phyloP scores from a whole-genome alignment of 2,329 filamentous ascomycete genomes.

The Diaporthe nobilis region DNA sequence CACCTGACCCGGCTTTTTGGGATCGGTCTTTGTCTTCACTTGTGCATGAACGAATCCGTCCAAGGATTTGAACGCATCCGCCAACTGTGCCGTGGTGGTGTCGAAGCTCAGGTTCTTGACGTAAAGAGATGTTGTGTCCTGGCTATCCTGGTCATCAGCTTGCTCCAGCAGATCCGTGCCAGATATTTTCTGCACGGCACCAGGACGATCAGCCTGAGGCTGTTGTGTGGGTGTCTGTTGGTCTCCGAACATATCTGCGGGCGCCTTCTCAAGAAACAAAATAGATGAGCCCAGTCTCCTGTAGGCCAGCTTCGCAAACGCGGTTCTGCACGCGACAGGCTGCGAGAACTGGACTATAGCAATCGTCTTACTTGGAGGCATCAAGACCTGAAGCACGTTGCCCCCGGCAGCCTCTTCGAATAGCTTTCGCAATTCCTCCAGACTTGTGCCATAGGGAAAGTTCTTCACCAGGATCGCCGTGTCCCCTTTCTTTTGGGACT shows the following conservation, averaged over 20 bases:
- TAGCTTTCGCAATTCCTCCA: slow-evolving; percentile 82
- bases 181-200: slow-evolving; percentile 72
- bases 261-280: slow-evolving; percentile 93
- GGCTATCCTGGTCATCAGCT: slow-evolving; percentile 65
- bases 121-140: slow-evolving; percentile 86
- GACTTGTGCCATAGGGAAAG: slow-evolving; percentile 85
- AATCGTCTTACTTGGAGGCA: slow-evolving; percentile 93
- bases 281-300: slow-evolving; percentile 92
- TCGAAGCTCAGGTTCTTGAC: slow-evolving; percentile 95
- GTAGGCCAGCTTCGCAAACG: slow-evolving; percentile 89
- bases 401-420: slow-evolving; percentile 84
- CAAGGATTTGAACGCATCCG: slow-evolving; percentile 83
- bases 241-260: slow-evolving; percentile 80
- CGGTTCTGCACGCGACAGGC: slow-evolving; percentile 82
- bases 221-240: slow-evolving; percentile 48
- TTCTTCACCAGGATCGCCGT: slow-evolving; percentile 94
- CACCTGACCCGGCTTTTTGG: slow-evolving; percentile 89
- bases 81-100: slow-evolving; percentile 83
- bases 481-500: slow-evolving; percentile 86
- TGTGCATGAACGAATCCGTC: slow-evolving; percentile 90
- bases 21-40: slow-evolving; percentile 93
- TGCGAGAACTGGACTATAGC: slow-evolving; percentile 92
- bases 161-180: slow-evolving; percentile 77
- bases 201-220: slow-evolving; percentile 54
- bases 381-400: slow-evolving; percentile 83